Conservation (phyloP, 352 stramenopile genomes). For the Phytophthora melonis region DNA sequence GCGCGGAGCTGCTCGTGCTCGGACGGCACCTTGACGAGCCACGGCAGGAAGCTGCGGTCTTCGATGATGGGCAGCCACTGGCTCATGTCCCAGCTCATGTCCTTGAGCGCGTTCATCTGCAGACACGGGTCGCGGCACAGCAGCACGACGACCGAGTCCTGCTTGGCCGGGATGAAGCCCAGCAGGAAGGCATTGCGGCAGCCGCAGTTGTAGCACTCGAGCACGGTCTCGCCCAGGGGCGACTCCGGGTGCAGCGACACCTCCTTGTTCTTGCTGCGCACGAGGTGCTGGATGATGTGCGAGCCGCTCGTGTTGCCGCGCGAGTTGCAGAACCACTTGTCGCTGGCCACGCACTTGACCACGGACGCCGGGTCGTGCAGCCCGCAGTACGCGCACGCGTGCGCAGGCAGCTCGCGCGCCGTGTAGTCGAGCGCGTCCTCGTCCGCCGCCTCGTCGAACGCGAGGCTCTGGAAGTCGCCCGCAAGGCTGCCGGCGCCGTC, state of each 20-base stretch:
- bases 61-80: conserved; percentile 99
- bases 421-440: conserved; percentile 80
- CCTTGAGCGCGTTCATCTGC: conserved; percentile 97
- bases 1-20: conserved; percentile 94
- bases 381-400: conserved; percentile 98
- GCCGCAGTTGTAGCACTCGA: conserved; percentile 99
- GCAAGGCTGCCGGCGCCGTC: conserved; percentile 36
- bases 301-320: conserved; percentile 94
- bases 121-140: conserved; percentile 97
- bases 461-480: conserved; percentile 68
- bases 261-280: conserved; percentile 93
- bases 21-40: conserved; percentile 96
- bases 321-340: conserved; percentile 99
- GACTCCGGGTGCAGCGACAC: conserved; percentile 95
- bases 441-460: conserved; percentile 78
- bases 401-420: conserved; percentile 81
- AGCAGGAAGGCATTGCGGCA: conserved; percentile 98
- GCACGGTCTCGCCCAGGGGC: conserved; percentile 96
- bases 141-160: conserved; percentile 97
- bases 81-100: conserved; percentile 99
- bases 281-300: conserved; percentile 99
- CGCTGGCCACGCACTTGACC: conserved; percentile 95
- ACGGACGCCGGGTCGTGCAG: conserved; percentile 97
- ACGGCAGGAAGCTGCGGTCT: conserved; percentile 97
- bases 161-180: conserved; percentile 98